These are phyloP conservation scores for Halophytophthora polymorphica DNA, from an alignment of 352 stramenopile genomes.

Conservation along the genomic window DNA sequence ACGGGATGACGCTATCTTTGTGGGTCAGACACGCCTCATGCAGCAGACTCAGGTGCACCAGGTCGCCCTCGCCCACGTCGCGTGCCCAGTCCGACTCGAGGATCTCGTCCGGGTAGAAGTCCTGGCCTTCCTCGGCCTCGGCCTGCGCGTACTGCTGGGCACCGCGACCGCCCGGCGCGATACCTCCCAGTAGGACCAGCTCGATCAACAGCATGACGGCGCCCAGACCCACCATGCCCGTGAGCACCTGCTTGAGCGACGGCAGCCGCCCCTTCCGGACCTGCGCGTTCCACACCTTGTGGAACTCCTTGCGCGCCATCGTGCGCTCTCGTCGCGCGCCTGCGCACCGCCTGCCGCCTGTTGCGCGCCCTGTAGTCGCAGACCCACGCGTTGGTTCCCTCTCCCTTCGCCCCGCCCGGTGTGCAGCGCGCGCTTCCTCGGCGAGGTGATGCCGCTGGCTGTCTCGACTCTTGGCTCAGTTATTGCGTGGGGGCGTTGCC, in stretches of 20 bases:
- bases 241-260: constrained; percentile 23
- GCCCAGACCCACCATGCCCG: constrained; percentile 19
- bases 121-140: constrained; percentile 27
- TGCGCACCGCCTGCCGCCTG: not conserved
- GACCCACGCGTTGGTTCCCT: not conserved
- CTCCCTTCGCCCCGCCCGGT: not conserved
- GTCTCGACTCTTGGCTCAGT: too few species aligned
- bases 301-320: constrained; percentile 36
- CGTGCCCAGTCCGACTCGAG: constrained; percentile 31
- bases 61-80: constrained; percentile 27
- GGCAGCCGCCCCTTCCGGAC: constrained; percentile 14
- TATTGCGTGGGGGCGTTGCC: too few species aligned
- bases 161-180: constrained; percentile 1
- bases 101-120: constrained; percentile 44
- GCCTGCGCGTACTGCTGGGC: constrained; percentile 16
- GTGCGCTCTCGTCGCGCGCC: not conserved
- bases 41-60: constrained; percentile 50
- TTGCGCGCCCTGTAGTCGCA: not conserved
- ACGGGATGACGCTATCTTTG: constrained; percentile 47
- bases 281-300: constrained; percentile 33
- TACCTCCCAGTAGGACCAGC: constrained; percentile 14
- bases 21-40: constrained; percentile 44
- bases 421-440: too few species aligned
- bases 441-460: too few species aligned
- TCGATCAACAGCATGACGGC: constrained; percentile 22